Percentiles rank a stretch among this genome's conserved stretches.
Conservation (phyloP, 2,329 filamentous ascomycete species). For the Pseudogymnoascus sp. region DNA sequence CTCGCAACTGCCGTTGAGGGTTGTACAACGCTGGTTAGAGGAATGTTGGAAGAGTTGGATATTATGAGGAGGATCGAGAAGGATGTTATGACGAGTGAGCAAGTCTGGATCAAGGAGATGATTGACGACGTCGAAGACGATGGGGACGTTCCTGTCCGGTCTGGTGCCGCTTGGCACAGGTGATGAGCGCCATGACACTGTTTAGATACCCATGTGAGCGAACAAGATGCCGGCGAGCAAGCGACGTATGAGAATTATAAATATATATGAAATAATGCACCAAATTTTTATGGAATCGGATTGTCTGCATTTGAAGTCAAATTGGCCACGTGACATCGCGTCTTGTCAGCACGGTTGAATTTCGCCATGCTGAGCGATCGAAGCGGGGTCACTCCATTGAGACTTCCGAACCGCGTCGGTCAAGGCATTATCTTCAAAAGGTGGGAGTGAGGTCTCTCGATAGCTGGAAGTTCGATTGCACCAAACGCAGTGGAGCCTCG, state of each 20-base stretch:
- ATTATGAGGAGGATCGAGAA: conserved; percentile 55
- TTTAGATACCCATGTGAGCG: conserved; percentile 8
- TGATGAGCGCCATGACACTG: neutral
- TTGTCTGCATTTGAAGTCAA: neutral
- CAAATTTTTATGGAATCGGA: neutral
- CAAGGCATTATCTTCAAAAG: neutral
- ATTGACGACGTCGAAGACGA: conserved; percentile 34
- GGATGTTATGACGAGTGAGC: conserved; percentile 48
- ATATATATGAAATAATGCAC: conserved; percentile 6
- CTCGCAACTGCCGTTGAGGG: conserved; percentile 42
- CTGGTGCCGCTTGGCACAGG: neutral
- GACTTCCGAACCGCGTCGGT: neutral
- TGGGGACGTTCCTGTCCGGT: conserved; percentile 15
- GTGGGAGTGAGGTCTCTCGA: neutral
- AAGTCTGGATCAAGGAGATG: conserved; percentile 50
- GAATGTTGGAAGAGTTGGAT: conserved; percentile 56
- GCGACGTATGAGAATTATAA: neutral
- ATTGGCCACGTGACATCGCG: neutral
- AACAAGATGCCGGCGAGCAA: neutral
- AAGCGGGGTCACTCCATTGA: neutral
- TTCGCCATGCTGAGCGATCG: neutral
- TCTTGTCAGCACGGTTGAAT: neutral
- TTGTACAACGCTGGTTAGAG: conserved; percentile 42
- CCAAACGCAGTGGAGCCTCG: neutral
- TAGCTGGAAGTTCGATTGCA: neutral